phyloP scores from a whole-genome alignment of 139 green algal species.

The Chlorella ohadii region DNA sequence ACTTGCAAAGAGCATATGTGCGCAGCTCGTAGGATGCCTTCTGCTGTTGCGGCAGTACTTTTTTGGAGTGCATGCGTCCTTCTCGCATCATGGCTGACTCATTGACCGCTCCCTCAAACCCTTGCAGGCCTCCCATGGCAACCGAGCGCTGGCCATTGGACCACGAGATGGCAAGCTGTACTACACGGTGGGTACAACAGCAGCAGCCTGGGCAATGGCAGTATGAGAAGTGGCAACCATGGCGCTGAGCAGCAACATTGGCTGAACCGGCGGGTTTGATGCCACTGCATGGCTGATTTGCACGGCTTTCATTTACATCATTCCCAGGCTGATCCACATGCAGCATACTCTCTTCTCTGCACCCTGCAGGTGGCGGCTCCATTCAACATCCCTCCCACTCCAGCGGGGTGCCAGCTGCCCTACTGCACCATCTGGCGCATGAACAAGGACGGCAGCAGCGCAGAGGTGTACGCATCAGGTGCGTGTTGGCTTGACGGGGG shows the following conservation, averaged over 20 bases:
- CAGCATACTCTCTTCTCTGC: background rate
- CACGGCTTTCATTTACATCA: too few species aligned
- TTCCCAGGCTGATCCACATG: too few species aligned
- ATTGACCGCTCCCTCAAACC: background rate
- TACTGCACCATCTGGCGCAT: constrained; percentile 35
- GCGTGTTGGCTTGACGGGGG: background rate
- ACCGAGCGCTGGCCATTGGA: constrained; percentile 9
- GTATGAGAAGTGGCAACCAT: too few species aligned
- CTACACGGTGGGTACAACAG: background rate
- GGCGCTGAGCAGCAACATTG: background rate
- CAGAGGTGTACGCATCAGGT: constrained; percentile 18
- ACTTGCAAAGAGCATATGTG: too few species aligned
- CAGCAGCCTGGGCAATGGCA: background rate
- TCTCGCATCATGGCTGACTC: background rate
- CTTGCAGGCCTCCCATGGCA: background rate
- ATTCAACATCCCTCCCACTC: background rate
- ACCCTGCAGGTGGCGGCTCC: background rate
- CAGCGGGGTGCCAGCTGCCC: constrained; percentile 10
- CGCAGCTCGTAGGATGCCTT: too few species aligned
- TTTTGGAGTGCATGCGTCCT: background rate
- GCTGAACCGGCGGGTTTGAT: background rate
- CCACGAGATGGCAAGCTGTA: constrained; percentile 18
- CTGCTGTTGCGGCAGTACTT: too few species aligned
- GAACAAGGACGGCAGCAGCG: constrained; percentile 20
- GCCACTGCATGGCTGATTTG: too few species aligned